phyloP scores from a whole-genome alignment of 2,329 filamentous ascomycete species.

The Sporothrix variecibatus region DNA sequence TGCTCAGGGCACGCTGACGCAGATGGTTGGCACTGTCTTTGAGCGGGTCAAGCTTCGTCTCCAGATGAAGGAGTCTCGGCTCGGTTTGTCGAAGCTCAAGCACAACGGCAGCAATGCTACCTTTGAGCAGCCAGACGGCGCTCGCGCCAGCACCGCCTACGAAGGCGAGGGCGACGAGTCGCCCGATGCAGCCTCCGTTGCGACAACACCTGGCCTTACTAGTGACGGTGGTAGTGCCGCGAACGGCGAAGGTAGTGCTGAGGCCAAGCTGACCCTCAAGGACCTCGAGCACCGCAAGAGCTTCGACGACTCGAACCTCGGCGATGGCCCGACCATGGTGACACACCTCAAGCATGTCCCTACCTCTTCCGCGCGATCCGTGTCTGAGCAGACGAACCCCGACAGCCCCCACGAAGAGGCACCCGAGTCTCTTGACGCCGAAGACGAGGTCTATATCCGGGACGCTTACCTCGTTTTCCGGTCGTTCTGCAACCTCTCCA shows the following conservation, averaged over 20 bases:
- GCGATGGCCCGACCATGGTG: conserved; percentile 68
- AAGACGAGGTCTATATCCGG: conserved; percentile 95
- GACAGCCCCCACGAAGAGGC: conserved; percentile 59
- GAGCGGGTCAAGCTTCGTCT: conserved; percentile 87
- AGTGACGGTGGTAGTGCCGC: neutral
- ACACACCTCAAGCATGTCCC: conserved; percentile 57
- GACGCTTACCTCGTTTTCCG: conserved; percentile 97
- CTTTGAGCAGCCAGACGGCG: conserved; percentile 50
- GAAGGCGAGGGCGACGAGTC: conserved; percentile 41
- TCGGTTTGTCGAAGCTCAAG: conserved; percentile 57
- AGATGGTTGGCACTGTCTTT: conserved; percentile 98
- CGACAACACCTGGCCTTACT: conserved; percentile 36
- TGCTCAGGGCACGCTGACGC: conserved; percentile 92
- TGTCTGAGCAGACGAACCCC: conserved; percentile 55
- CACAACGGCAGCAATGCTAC: conserved; percentile 55
- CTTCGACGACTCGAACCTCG: conserved; percentile 67
- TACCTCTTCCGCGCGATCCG: conserved; percentile 43
- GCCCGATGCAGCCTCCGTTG: conserved; percentile 37
- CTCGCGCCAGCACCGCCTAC: conserved; percentile 33
- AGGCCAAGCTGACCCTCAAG: conserved; percentile 63
- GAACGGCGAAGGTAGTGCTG: conserved; percentile 36
- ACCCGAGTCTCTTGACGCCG: conserved; percentile 63
- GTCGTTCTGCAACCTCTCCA: conserved; percentile 96
- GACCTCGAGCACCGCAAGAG: conserved; percentile 68
- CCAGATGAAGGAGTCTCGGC: conserved; percentile 79